Evolutionary conservation across 495 filamentous ascomycete species (phyloP).

Genomic region (Trichoderma reesei): DNA sequence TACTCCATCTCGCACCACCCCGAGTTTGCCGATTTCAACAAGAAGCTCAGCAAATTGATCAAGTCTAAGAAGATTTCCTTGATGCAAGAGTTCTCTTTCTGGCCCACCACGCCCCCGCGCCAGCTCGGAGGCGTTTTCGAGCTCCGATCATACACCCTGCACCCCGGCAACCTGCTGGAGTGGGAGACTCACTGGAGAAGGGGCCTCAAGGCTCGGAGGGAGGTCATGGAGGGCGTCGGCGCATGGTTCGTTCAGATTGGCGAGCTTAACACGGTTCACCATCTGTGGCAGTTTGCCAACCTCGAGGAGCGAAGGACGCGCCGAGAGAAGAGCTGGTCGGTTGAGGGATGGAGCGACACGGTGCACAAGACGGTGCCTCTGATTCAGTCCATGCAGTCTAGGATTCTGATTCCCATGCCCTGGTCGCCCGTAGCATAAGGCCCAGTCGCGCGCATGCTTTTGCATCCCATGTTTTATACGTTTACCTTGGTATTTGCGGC

Average conservation of each 20-base stretch:
- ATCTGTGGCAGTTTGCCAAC: conserved; percentile 97
- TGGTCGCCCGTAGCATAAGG: conserved; percentile 86
- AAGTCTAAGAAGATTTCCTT: conserved; percentile 75
- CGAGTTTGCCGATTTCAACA: conserved; percentile 72
- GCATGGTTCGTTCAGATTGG: conserved; percentile 99
- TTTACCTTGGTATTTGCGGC: background rate
- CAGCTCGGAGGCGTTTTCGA: conserved; percentile 89
- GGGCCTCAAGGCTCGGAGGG: conserved; percentile 75
- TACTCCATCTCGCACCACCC: conserved; percentile 71
- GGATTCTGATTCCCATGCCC: conserved; percentile 86
- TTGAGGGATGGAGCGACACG: conserved; percentile 94
- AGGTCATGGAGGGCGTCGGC: conserved; percentile 98
- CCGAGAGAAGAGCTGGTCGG: conserved; percentile 88
- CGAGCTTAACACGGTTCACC: conserved; percentile 94
- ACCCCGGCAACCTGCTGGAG: conserved; percentile 89
- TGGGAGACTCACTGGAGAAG: conserved; percentile 99
- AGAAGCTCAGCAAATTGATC: conserved; percentile 70
- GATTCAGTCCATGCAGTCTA: conserved; percentile 91
- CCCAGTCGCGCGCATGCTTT: background rate
- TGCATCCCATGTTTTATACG: background rate
- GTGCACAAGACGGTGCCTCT: conserved; percentile 97
- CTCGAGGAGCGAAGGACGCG: conserved; percentile 85
- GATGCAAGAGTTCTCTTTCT: conserved; percentile 99
- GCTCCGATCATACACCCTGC: conserved; percentile 91
- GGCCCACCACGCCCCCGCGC: conserved; percentile 89